These are phyloP conservation scores for Danielia reshetovae DNA, from an alignment of 805 yeast species.

Conservation along the genomic window DNA sequence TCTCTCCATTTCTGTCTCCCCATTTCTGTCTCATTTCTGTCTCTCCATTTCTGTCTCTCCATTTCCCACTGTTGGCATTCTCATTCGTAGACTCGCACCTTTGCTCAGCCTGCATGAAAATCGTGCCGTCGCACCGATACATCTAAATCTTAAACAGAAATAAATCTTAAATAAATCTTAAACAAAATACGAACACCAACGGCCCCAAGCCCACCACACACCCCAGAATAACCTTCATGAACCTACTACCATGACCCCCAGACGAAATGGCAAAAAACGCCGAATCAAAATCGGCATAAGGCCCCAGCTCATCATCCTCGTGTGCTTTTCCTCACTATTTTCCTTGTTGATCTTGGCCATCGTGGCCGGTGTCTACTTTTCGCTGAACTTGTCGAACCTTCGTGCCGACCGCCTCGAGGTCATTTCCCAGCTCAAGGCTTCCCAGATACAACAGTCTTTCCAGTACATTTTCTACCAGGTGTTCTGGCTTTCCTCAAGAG, in stretches of 20 bases:
- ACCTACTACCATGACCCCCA: background rate
- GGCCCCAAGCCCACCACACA: too few species aligned
- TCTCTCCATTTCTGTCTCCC: too few species aligned
- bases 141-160: too few species aligned
- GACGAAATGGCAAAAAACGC: conserved; percentile 10
- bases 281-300: conserved; percentile 56
- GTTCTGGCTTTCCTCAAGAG: conserved; percentile 58
- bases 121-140: too few species aligned
- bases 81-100: too few species aligned
- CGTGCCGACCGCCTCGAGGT: conserved; percentile 71
- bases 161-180: too few species aligned
- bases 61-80: too few species aligned
- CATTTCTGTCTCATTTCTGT: too few species aligned
- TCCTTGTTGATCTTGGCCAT: conserved; percentile 71
- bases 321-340: conserved; percentile 62
- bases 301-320: conserved; percentile 70
- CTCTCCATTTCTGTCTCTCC: too few species aligned
- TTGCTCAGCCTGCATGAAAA: too few species aligned
- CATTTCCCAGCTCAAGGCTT: conserved; percentile 75
- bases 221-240: too few species aligned
- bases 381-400: conserved; percentile 53
- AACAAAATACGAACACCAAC: too few species aligned
- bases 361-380: conserved; percentile 70
- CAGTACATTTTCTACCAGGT: conserved; percentile 64
- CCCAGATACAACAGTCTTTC: conserved; percentile 70